phyloP scores from a whole-genome alignment of 352 stramenopile genomes.

The Thalassiosira hispida region DNA sequence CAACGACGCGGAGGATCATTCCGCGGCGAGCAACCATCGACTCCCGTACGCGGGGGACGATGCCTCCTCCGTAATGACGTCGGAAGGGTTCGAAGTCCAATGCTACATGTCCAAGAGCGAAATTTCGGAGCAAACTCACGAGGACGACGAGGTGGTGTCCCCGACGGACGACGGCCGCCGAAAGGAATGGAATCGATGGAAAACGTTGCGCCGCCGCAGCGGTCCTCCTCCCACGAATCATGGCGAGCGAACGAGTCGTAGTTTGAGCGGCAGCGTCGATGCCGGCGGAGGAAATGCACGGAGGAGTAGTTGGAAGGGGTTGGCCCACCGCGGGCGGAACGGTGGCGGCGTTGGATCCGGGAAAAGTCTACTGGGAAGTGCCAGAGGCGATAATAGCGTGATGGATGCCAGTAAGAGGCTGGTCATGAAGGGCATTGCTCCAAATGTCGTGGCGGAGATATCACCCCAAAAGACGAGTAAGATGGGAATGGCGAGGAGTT shows the following conservation, averaged over 20 bases:
- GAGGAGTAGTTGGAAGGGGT: too few relatives aligned
- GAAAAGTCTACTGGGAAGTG: too few relatives aligned
- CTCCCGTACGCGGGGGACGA: too few relatives aligned
- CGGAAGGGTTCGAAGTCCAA: neutral
- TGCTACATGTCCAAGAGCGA: neutral
- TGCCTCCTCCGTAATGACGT: too few relatives aligned
- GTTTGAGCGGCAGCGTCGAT: neutral
- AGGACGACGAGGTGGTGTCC: neutral
- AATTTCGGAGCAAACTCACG: neutral
- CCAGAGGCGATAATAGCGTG: too few relatives aligned
- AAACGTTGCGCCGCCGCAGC: neutral
- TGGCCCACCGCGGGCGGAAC: too few relatives aligned
- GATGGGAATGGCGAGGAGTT: neutral
- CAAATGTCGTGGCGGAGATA: too few relatives aligned
- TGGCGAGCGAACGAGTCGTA: neutral
- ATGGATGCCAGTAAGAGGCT: too few relatives aligned
- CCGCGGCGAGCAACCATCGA: neutral
- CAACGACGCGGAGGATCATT: too few relatives aligned
- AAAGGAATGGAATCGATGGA: constrained; percentile 5
- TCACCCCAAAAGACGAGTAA: neutral
- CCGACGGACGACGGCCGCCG: neutral
- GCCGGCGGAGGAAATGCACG: too few relatives aligned
- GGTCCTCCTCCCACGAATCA: neutral
- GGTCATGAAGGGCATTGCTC: too few relatives aligned
- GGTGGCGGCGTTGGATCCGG: too few relatives aligned